Percentiles rank a stretch among this genome's conserved stretches.
These are phyloP conservation scores for Coniochaeta sp. DNA, from an alignment of 2,329 filamentous ascomycete genomes.

Conservation along the genomic window DNA sequence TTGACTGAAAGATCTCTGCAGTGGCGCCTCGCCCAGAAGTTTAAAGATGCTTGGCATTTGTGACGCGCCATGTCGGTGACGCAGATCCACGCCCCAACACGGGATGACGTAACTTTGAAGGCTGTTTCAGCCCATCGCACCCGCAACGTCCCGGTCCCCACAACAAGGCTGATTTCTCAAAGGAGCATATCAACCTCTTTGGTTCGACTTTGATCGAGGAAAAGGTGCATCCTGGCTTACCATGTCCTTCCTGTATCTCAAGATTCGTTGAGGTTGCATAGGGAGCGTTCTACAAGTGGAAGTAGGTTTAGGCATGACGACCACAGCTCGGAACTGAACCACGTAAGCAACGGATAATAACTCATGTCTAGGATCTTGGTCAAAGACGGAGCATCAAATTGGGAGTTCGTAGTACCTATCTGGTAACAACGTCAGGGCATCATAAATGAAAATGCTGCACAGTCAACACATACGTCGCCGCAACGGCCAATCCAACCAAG, in stretches of 20 bases:
- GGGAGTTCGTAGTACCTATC: not conserved
- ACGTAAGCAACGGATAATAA: too few species aligned
- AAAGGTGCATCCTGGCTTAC: too few species aligned
- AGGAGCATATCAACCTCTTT: too few species aligned
- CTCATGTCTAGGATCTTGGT: too few species aligned
- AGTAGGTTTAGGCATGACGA: too few species aligned
- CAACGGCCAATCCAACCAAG: not conserved
- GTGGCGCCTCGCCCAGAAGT: not conserved
- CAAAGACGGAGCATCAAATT: not conserved
- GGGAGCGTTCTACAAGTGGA: too few species aligned
- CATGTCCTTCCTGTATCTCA: too few species aligned
- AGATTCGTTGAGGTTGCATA: too few species aligned
- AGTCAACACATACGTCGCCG: not conserved
- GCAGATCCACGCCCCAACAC: not conserved
- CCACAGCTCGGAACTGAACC: too few species aligned
- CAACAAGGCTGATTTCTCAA: not conserved
- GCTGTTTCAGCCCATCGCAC: not conserved
- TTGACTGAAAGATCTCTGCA: not conserved
- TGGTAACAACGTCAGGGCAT: not conserved
- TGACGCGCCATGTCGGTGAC: not conserved
- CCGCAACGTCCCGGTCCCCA: not conserved
- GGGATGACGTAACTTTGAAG: not conserved
- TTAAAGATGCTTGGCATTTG: not conserved
- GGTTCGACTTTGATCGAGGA: too few species aligned
- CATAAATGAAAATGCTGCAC: not conserved